Base-by-base conservation (phyloP, 1,284 basidiomycete species). In the Papiliotrema laurentii region DNA sequence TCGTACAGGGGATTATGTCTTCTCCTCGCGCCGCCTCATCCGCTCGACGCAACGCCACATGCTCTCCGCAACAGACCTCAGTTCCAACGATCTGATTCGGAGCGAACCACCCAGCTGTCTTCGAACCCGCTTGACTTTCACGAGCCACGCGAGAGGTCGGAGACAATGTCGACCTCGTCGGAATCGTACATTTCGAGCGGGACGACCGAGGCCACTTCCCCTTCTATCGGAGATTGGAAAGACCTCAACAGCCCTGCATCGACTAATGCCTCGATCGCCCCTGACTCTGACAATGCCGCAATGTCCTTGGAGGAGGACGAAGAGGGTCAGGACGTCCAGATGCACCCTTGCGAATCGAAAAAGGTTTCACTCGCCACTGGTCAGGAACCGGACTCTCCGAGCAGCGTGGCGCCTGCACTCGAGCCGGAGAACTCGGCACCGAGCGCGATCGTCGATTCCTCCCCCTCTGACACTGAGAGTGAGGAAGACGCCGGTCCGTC, bases 1-100 rank as follows among this genome's bases (percentile, higher is more conserved):
- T 56, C 68, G 16, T 74, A 69, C 48, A 66, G 72, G n/a, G 72
- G 72, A 2, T 53, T 74, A 6, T 59, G 56, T 18, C 21, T 74
- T 4, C 52, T 74, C 4, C 58, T 68, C 22, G 60, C 66, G 22
- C 70, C 70, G 14, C 60, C 66, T 18, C 66, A 66, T 25, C 62
- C 58, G 0, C 55, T 63, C 26, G 63, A 67, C 49, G 19, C 22
- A 19, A 24, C 41, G 4, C 26, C 36, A 49, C 47, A 25, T 14
- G 27, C 25, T 11, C 45, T 30, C 3, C 25, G 35, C 13, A 22
- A 30, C 16, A 44, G 47, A 34, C 45, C 49, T 6, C 25, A 50
- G 24, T 35, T 51, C 7, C 39, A 35, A 26, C 34, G 44, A 18
- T 31, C 40, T 44, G 18, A 50, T 46, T 41, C 49, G 42, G 25